phyloP scores from a whole-genome alignment of 305 asterid genomes.

The Coffea humblotiana region DNA sequence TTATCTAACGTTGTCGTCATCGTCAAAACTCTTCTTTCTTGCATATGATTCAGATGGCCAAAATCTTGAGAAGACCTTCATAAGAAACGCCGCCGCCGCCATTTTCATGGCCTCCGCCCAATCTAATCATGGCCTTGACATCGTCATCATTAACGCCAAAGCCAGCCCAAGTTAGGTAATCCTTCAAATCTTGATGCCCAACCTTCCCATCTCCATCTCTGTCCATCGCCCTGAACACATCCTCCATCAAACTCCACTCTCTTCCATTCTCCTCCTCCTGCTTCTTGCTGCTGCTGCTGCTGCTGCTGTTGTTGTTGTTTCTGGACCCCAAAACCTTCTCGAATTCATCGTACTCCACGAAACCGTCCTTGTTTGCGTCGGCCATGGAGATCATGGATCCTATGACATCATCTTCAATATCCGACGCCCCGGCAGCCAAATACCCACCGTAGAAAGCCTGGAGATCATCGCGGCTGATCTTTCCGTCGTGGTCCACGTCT shows the following conservation, averaged over 20 bases:
- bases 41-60: conserved; percentile 36
- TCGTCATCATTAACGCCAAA: conserved; percentile 67
- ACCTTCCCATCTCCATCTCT: conserved; percentile 89
- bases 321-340: conserved; percentile 52
- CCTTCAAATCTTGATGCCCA: conserved; percentile 62
- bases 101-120: conserved; percentile 59
- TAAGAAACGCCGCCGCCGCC: conserved; percentile 78
- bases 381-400: conserved; percentile 71
- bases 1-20: too few species aligned
- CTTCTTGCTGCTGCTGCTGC: too few species aligned
- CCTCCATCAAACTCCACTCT: conserved; percentile 48
- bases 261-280: neutral
- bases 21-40: too few species aligned
- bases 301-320: neutral
- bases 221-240: conserved; percentile 77
- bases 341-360: conserved; percentile 75
- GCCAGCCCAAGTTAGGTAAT: conserved; percentile 63
- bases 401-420: conserved; percentile 36
- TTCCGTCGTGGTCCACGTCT: conserved; percentile 80
- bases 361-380: conserved; percentile 64
- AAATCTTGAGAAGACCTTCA: conserved; percentile 62
- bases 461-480: conserved; percentile 69
- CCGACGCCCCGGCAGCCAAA: conserved; percentile 27
- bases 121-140: conserved; percentile 61
- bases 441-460: conserved; percentile 41